phyloP scores from a whole-genome alignment of 345 rosid genomes.

The Lumnitzera littorea region DNA sequence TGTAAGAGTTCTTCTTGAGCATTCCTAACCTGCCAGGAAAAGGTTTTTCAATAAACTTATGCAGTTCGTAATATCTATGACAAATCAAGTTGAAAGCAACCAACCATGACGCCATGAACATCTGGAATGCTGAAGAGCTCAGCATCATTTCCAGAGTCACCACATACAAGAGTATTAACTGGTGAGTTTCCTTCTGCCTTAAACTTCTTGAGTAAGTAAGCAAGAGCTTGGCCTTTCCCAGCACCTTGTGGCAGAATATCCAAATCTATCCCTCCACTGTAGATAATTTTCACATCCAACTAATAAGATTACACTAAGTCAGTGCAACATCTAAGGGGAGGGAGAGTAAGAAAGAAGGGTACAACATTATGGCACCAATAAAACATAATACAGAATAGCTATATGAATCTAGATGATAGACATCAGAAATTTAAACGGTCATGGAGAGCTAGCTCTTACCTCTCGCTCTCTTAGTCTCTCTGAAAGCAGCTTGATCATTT shows the following conservation, averaged over 20 bases:
- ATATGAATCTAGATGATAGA: not conserved
- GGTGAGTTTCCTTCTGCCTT: slow-evolving; percentile 68
- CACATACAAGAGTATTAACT: slow-evolving; percentile 82
- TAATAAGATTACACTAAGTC: slow-evolving; percentile 13
- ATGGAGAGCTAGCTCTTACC: slow-evolving; percentile 35
- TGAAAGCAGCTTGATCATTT: slow-evolving; percentile 52
- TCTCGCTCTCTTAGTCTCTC: slow-evolving; percentile 50
- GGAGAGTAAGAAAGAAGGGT: not conserved
- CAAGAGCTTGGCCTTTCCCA: slow-evolving; percentile 98
- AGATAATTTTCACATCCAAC: slow-evolving; percentile 92
- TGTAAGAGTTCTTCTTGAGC: slow-evolving; percentile 96
- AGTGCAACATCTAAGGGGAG: not conserved
- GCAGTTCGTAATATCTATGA: slow-evolving; percentile 4
- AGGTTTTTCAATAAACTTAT: not conserved
- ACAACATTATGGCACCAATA: not conserved
- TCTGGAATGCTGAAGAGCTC: slow-evolving; percentile 89
- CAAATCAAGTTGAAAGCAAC: slow-evolving; percentile 15
- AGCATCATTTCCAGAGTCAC: slow-evolving; percentile 99
- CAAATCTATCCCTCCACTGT: slow-evolving; percentile 93
- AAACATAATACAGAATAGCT: not conserved
- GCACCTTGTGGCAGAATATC: slow-evolving; percentile 95
- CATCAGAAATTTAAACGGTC: not conserved
- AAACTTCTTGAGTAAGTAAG: slow-evolving; percentile 71
- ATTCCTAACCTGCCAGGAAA: slow-evolving; percentile 64
- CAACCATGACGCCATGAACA: slow-evolving; percentile 89